phyloP scores from a whole-genome alignment of 805 yeast genomes.

The Clavispora phyllophila region DNA sequence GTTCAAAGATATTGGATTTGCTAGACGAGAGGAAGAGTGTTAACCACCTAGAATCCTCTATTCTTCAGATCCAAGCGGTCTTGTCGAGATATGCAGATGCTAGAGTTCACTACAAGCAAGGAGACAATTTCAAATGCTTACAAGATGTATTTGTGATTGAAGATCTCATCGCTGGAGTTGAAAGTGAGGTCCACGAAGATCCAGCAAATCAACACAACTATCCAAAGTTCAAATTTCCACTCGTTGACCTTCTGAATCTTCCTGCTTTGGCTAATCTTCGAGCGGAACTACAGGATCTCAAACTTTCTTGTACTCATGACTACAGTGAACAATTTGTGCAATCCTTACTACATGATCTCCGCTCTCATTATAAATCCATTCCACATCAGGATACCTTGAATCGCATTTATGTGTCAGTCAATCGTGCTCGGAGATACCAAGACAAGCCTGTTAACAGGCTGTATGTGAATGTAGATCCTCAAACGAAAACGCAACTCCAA shows the following conservation, averaged over 20 bases:
- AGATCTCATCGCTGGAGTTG: conserved; percentile 48
- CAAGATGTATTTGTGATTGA: conserved; percentile 56
- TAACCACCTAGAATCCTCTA: conserved; percentile 55
- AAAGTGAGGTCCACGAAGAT: conserved; percentile 12
- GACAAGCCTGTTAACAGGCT: conserved; percentile 24
- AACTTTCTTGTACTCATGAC: conserved; percentile 64
- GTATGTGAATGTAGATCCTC: conserved; percentile 34
- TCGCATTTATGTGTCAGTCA: conserved; percentile 36
- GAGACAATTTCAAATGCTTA: conserved; percentile 50
- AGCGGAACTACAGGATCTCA: conserved; percentile 49
- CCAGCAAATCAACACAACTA: conserved; percentile 12
- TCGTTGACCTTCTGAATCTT: conserved; percentile 38
- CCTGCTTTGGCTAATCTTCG: conserved; percentile 49
- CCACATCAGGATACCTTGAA: conserved; percentile 45
- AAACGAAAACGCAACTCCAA: conserved; percentile 39
- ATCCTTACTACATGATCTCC: conserved; percentile 55
- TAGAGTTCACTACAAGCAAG: conserved; percentile 39
- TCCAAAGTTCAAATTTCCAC: conserved; percentile 26
- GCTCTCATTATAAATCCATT: conserved; percentile 49
- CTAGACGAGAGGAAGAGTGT: conserved; percentile 54
- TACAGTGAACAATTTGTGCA: conserved; percentile 56
- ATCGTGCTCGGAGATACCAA: conserved; percentile 19
- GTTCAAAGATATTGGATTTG: conserved; percentile 45
- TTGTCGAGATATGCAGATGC: conserved; percentile 32
- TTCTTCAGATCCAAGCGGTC: conserved; percentile 47